Percentiles rank a stretch among this genome's conserved stretches.
Conservation (phyloP, 768 basidiomycete species). For the Coprinopsis strossmayeri region DNA sequence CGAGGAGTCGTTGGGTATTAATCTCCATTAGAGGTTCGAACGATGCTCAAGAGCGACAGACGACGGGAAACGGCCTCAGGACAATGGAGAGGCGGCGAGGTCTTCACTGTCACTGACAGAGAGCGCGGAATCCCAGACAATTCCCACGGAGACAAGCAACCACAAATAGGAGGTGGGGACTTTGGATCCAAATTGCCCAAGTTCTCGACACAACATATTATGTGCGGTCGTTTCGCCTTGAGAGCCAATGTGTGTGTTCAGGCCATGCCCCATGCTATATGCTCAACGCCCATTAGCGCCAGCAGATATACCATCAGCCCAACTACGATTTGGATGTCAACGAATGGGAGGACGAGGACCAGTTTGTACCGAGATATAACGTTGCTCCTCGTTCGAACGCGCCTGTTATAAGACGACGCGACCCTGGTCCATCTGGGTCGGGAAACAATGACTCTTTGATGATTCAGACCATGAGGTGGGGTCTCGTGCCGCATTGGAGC, state of each 20-base stretch:
- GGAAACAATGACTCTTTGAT: constrained; percentile 26
- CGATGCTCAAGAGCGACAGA: not conserved
- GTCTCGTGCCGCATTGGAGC: constrained; percentile 79
- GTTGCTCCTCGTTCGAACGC: constrained; percentile 69
- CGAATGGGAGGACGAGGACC: constrained; percentile 56
- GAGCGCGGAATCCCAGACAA: not conserved
- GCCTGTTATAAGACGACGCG: constrained; percentile 59
- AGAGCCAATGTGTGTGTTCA: constrained; percentile 34
- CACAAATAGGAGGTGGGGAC: not conserved
- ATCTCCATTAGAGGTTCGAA: not conserved
- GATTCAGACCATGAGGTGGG: constrained; percentile 88
- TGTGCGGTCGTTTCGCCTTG: constrained; percentile 64
- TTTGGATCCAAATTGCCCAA: no score
- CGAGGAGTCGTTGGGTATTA: constrained; percentile 56
- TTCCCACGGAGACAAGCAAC: constrained; percentile 1
- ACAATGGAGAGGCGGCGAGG: not conserved
- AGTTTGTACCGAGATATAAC: constrained; percentile 68
- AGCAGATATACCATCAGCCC: constrained; percentile 36
- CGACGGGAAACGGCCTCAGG: not conserved
- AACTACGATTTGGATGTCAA: constrained; percentile 37
- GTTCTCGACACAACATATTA: constrained; percentile 23
- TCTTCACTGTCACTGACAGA: not conserved
- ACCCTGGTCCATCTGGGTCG: constrained; percentile 16
- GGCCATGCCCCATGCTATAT: not conserved
- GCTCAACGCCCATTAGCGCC: constrained; percentile 20